Conservation (phyloP, 2,329 filamentous ascomycete species). For the Colletotrichum acutatum region DNA sequence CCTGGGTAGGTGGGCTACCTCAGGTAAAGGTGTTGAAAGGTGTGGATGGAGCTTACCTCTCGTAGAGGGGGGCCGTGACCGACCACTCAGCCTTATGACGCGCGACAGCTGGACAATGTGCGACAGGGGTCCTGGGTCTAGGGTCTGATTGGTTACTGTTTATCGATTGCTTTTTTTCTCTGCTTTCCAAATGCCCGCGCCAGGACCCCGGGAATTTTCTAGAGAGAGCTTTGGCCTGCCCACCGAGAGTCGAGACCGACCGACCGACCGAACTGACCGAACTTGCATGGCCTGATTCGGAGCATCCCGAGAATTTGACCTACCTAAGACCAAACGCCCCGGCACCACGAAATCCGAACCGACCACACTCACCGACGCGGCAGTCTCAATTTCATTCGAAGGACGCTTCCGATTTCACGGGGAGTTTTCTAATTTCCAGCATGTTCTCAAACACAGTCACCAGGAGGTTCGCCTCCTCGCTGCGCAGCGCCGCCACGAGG, state of each 20-base stretch:
- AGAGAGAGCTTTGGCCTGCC: constrained; percentile 21
- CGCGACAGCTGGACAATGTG: constrained; percentile 4
- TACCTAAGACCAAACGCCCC: no score
- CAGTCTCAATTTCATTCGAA: neutral
- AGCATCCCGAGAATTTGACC: constrained; percentile 22
- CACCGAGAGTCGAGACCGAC: constrained; percentile 1
- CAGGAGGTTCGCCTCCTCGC: constrained; percentile 28
- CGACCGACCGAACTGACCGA: constrained; percentile 12
- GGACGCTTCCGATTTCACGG: neutral
- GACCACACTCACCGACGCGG: neutral
- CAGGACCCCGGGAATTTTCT: neutral
- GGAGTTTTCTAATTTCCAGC: neutral
- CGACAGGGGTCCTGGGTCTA: neutral
- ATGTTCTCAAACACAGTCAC: constrained; percentile 31
- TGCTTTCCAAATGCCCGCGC: neutral
- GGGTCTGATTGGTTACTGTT: constrained; percentile 15
- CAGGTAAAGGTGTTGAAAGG: neutral
- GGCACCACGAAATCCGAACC: neutral
- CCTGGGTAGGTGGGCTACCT: neutral
- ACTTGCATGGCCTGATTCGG: constrained; percentile 28
- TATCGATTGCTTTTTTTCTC: neutral
- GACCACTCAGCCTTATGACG: constrained; percentile 33
- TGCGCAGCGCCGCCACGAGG: constrained; percentile 15
- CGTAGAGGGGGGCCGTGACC: neutral
- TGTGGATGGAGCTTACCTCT: neutral